Percentiles rank a stretch among this genome's conserved stretches.
Conservation (phyloP, 2,329 filamentous ascomycete species). For the Phyllosticta ampelicida region DNA sequence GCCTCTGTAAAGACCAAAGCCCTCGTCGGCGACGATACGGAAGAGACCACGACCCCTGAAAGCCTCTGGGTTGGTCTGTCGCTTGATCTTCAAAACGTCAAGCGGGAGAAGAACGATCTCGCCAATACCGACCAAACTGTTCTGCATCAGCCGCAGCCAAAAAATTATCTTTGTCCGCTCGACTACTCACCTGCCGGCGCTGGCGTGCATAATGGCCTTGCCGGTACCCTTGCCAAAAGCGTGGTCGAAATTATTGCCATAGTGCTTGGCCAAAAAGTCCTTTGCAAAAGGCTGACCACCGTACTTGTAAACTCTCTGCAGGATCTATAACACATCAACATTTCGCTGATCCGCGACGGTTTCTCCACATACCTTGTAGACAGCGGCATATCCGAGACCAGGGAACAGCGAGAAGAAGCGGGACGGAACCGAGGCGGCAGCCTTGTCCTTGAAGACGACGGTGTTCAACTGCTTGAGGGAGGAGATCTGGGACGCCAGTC, state of each 20-base stretch:
- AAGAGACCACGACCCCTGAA: constrained; percentile 90
- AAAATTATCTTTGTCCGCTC: not conserved
- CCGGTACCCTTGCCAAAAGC: constrained; percentile 94
- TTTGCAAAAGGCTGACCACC: constrained; percentile 92
- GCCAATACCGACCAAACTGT: constrained; percentile 85
- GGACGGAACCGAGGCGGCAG: constrained; percentile 53
- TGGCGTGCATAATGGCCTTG: constrained; percentile 97
- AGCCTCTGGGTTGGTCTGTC: constrained; percentile 96
- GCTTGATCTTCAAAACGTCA: constrained; percentile 98
- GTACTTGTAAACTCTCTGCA: constrained; percentile 98
- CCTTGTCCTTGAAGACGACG: constrained; percentile 90
- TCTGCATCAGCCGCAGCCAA: not conserved
- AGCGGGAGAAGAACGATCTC: constrained; percentile 92
- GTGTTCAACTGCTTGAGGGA: constrained; percentile 60
- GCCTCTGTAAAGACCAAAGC: constrained; percentile 88
- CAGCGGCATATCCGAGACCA: constrained; percentile 90
- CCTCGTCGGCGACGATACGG: constrained; percentile 84
- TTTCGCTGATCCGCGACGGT: not conserved
- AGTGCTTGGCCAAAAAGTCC: constrained; percentile 73
- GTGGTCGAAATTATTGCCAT: constrained; percentile 72
- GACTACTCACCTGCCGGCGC: constrained; percentile 63
- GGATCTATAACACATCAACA: constrained; percentile 42
- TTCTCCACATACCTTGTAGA: constrained; percentile 63
- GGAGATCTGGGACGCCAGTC: constrained; percentile 31
- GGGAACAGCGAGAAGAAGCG: constrained; percentile 97